These are phyloP conservation scores for Wickerhamiella hasegawae DNA, from an alignment of 805 yeast species.

Conservation along the genomic window DNA sequence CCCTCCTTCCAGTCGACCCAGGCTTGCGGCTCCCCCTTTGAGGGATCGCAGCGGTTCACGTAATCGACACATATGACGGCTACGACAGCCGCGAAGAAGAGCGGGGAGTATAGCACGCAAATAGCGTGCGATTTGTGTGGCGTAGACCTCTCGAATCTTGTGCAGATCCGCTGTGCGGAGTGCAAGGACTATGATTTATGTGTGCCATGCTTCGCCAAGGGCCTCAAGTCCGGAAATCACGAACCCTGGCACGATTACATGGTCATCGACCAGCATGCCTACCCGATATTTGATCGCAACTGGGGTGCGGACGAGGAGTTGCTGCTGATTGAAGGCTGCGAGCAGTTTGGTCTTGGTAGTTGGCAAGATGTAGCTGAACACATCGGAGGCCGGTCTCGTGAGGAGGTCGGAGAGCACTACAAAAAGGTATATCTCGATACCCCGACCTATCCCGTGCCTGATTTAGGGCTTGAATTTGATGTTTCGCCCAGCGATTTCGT, in stretches of 20 bases:
- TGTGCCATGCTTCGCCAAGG: conserved; percentile 90
- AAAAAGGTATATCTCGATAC: conserved; percentile 52
- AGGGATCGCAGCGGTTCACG: too few species aligned
- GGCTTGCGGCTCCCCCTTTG: too few species aligned
- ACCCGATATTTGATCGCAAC: conserved; percentile 73
- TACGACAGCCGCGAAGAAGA: not conserved
- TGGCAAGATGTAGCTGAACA: conserved; percentile 98
- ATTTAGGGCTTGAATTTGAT: conserved; percentile 54
- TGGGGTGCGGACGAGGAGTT: conserved; percentile 99
- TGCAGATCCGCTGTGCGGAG: conserved; percentile 79
- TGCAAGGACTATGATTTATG: conserved; percentile 94
- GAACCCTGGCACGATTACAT: conserved; percentile 89
- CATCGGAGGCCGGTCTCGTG: conserved; percentile 81
- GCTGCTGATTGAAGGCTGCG: conserved; percentile 77
- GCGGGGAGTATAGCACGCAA: conserved; percentile 10
- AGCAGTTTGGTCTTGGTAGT: conserved; percentile 80
- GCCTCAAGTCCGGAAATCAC: conserved; percentile 65
- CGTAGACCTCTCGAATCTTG: conserved; percentile 87
- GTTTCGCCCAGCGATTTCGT: conserved; percentile 57
- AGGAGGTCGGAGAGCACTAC: conserved; percentile 82
- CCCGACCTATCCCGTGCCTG: conserved; percentile 74
- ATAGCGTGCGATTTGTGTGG: conserved; percentile 78
- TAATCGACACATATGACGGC: not conserved
- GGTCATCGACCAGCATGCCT: conserved; percentile 85
- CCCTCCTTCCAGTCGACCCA: too few species aligned